Conservation (phyloP, 495 filamentous ascomycete species). For the Trichoderma orchidacearum region DNA sequence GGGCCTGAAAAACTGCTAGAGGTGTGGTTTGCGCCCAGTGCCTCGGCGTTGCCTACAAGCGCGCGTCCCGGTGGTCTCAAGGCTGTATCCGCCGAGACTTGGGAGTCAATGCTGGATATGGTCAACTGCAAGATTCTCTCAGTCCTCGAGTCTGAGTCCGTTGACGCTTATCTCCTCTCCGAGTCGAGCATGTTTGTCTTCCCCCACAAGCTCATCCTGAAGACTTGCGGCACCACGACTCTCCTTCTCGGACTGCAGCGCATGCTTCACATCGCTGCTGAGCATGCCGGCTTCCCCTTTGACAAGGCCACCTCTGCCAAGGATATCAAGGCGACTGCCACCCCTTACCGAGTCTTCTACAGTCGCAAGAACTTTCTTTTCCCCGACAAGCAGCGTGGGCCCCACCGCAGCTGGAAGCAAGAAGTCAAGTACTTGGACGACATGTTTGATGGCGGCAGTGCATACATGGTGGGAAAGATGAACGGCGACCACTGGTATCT, state of each 20-base stretch:
- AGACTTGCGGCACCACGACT: conserved; percentile 98
- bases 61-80: conserved; percentile 71
- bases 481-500: conserved; percentile 99
- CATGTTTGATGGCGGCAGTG: conserved; percentile 82
- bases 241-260: conserved; percentile 76
- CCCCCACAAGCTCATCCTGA: conserved; percentile 95
- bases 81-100: conserved; percentile 65
- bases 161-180: conserved; percentile 94
- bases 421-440: conserved; percentile 86
- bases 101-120: conserved; percentile 94
- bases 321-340: conserved; percentile 57
- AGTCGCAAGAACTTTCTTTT: conserved; percentile 97
- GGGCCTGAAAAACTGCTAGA: conserved; percentile 96
- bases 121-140: conserved; percentile 99
- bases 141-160: conserved; percentile 82
- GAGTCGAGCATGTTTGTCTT: conserved; percentile 99
- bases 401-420: conserved; percentile 94
- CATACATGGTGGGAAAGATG: conserved; percentile 99
- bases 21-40: conserved; percentile 90
- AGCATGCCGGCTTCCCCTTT: conserved; percentile 73
- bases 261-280: conserved; percentile 80
- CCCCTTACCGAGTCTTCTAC: conserved; percentile 94
- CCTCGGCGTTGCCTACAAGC: conserved; percentile 54
- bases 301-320: conserved; percentile 30
- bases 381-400: conserved; percentile 85